Evolutionary conservation across 148 eudicot species (phyloP), one percentile per base, ranked within the genome.

Genomic region (Rhododendron henanense): DNA sequence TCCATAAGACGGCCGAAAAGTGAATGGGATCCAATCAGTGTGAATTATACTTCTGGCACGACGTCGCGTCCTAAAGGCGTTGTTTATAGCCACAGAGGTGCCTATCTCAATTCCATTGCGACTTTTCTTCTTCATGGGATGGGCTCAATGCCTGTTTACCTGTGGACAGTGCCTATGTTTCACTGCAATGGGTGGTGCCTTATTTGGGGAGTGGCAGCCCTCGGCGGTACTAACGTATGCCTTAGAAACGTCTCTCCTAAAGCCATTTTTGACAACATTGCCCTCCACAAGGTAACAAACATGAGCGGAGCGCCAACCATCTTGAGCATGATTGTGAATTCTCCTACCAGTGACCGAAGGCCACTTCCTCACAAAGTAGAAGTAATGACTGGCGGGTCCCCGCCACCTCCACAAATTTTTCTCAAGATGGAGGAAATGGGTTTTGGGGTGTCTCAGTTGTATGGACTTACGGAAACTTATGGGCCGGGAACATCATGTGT

Each of bases 401-500:
- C 88, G 4, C 88, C 88, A 0, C 88, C 88, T 73, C 92, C 92
- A 84, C 83, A 53, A 77, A 80, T 91, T 80, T 39, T 89, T 83
- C 61, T 87, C 37, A 59, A 78, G 80, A 91, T 90, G 87, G 93
- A 91, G 79, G 89, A 88, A 63, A 51, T 91, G 48, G 93, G 93
- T 57, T 90, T 91, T 33, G 16, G 84, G 1, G 86, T 91, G 16
- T 84, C 84, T 28, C 93, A 91, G 4, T 83, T 87, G 45, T 91
- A 91, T 67, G 93, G 91, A n/a, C 83, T 91, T 63, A 90, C 93
- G 0, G 93, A 91, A 79, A 88, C 91, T 2, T 88, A 85, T 10
- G 93, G 93, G 5, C 91, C 90, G 0, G 91, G 87, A 13, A 87
- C 90, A 3, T 78, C 83, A 37, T 91, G 91, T 77, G 74, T 79